Evolutionary conservation across 331 rosid genomes (phyloP).

Genomic region (Cydonia oblonga): DNA sequence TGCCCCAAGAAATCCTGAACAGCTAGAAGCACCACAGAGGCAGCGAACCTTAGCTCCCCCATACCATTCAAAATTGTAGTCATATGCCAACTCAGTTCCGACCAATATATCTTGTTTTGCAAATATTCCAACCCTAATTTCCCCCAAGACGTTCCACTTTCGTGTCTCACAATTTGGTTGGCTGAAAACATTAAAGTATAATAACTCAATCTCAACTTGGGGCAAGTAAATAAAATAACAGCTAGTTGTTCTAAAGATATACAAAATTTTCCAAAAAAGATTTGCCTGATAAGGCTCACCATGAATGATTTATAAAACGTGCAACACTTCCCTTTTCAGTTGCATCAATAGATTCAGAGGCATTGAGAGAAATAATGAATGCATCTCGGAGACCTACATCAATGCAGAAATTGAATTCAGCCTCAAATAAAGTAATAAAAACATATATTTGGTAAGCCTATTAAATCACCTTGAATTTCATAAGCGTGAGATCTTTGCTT

Average conservation of each 20-base stretch:
- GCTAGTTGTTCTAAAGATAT: conserved; percentile 2
- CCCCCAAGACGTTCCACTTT: conserved; percentile 95
- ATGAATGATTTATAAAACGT: conserved; percentile 94
- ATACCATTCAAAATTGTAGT: conserved; percentile 96
- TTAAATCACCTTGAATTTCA: conserved; percentile 59
- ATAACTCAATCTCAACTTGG: conserved; percentile 22
- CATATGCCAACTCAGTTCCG: conserved; percentile 83
- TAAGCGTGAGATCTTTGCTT: conserved; percentile 81
- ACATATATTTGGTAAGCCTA: not conserved
- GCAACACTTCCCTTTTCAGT: conserved; percentile 90
- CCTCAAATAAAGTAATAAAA: conserved; percentile 3
- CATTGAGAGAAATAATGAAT: conserved; percentile 78
- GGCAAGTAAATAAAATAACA: not conserved
- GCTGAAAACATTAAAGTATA: conserved; percentile 45
- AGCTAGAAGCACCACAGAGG: conserved; percentile 84
- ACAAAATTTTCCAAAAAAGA: not conserved
- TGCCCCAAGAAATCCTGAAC: conserved; percentile 97
- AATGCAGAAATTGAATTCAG: conserved; percentile 13
- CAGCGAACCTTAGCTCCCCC: conserved; percentile 97
- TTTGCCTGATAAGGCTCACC: conserved; percentile 48
- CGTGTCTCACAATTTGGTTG: conserved; percentile 95
- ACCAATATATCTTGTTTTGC: conserved; percentile 68
- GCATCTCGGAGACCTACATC: conserved; percentile 87
- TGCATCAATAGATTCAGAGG: conserved; percentile 90
- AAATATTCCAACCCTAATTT: conserved; percentile 95